These are phyloP conservation scores for Termitomyces bulborhizus DNA, from an alignment of 768 basidiomycete species.

Conservation along the genomic window DNA sequence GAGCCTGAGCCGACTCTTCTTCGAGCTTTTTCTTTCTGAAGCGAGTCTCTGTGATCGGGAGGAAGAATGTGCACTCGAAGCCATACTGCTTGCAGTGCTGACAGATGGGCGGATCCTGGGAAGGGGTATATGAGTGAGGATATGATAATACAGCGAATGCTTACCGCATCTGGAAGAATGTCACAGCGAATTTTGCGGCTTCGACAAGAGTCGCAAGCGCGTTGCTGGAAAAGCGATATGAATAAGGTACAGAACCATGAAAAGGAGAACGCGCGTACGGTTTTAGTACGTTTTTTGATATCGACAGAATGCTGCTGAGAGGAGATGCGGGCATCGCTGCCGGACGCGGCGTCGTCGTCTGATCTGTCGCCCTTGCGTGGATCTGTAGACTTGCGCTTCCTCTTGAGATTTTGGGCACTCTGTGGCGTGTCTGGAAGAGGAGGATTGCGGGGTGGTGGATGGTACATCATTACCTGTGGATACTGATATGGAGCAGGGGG, in stretches of 20 bases:
- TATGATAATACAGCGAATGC: not conserved
- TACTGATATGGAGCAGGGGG: constrained; percentile 53
- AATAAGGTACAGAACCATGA: not conserved
- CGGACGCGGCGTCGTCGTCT: constrained; percentile 55
- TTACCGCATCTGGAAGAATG: constrained; percentile 60
- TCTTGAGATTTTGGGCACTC: constrained; percentile 40
- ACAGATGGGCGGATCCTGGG: constrained; percentile 68
- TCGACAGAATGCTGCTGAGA: constrained; percentile 29
- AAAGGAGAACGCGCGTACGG: constrained; percentile 34
- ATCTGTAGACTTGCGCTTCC: constrained; percentile 52
- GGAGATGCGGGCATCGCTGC: too few species aligned
- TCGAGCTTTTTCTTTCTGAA: constrained; percentile 95
- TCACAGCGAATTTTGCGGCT: constrained; percentile 95
- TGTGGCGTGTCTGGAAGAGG: constrained; percentile 22
- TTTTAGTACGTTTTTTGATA: constrained; percentile 86
- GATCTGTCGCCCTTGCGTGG: constrained; percentile 31
- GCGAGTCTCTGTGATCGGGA: constrained; percentile 96
- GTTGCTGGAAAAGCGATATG: constrained; percentile 30
- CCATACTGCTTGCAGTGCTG: constrained; percentile 93
- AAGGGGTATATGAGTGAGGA: not conserved
- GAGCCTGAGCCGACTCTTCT: constrained; percentile 37
- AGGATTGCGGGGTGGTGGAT: constrained; percentile 30
- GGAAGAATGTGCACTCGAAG: constrained; percentile 95
- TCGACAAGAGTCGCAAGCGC: constrained; percentile 89
- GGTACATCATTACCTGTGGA: constrained; percentile 70